Evolutionary conservation across 306 rosid genomes (phyloP).

Genomic region (Cucurbita maxima): DNA sequence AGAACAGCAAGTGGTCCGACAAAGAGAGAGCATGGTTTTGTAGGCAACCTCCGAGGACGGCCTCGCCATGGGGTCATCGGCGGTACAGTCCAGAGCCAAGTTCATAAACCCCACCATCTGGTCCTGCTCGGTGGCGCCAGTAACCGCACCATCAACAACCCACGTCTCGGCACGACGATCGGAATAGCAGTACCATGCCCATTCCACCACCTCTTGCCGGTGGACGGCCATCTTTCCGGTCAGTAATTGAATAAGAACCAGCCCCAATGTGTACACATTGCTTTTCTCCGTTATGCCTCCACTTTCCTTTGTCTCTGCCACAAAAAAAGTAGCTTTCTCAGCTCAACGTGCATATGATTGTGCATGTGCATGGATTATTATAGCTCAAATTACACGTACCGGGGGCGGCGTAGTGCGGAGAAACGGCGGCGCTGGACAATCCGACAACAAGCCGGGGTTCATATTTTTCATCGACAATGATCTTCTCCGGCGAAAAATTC

Average conservation of each 20-base stretch:
- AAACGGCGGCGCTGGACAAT: conserved; percentile 21
- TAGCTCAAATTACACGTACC: conserved; percentile 23
- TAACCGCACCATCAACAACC: conserved; percentile 47
- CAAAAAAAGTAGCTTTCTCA: not conserved
- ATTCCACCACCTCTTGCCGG: conserved; percentile 38
- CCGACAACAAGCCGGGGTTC: conserved; percentile 33
- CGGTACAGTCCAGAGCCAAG: conserved; percentile 63
- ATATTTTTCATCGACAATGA: conserved; percentile 29
- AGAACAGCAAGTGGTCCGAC: conserved; percentile 19
- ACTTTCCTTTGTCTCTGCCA: conserved; percentile 32
- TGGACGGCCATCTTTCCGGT: conserved; percentile 55
- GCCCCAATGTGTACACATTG: conserved; percentile 60
- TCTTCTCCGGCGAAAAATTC: conserved; percentile 38
- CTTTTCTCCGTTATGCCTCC: conserved; percentile 42
- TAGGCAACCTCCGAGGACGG: conserved; percentile 48
- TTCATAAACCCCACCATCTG: conserved; percentile 64
- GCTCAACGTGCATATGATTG: not conserved
- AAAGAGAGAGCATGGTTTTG: conserved; percentile 33
- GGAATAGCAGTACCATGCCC: conserved; percentile 79
- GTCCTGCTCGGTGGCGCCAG: conserved; percentile 18
- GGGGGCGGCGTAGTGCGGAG: conserved; percentile 46
- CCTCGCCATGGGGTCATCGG: conserved; percentile 60
- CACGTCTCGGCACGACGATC: conserved; percentile 59
- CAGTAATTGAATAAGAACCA: conserved; percentile 47
- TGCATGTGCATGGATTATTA: conserved; percentile 12